A percentile compares a stretch with the other conserved stretches of the same genome.
Conservation (phyloP, 1,139 yeast genomes). For the Debaryomycetaceae sp. region DNA sequence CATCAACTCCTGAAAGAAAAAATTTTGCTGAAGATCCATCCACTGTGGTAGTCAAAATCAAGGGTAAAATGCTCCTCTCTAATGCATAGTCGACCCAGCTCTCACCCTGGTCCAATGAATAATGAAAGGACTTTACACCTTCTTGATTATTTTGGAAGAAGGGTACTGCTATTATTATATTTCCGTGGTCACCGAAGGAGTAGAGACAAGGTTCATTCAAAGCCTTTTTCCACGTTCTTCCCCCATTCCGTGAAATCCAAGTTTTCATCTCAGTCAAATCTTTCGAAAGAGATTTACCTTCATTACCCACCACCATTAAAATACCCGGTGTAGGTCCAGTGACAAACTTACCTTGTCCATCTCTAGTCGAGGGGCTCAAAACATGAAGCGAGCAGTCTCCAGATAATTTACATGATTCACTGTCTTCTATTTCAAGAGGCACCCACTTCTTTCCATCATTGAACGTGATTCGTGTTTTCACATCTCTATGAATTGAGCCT, state of each 20-base stretch:
- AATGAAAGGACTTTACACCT: constrained; percentile 28
- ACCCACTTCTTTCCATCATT: constrained; percentile 70
- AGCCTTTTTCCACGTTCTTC: constrained; percentile 63
- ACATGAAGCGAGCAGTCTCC: constrained; percentile 58
- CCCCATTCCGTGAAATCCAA: constrained; percentile 76
- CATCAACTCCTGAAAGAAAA: constrained; percentile 48
- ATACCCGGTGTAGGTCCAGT: constrained; percentile 75
- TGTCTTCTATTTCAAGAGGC: constrained; percentile 42
- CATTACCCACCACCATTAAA: constrained; percentile 55
- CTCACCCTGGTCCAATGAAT: constrained; percentile 73
- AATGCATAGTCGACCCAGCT: constrained; percentile 56
- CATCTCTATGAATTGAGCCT: constrained; percentile 17
- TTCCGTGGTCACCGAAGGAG: constrained; percentile 80
- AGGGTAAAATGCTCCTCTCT: constrained; percentile 47
- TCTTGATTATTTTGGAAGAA: constrained; percentile 25
- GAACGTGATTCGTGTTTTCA: constrained; percentile 41
- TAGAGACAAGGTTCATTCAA: constrained; percentile 54
- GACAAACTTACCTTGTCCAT: constrained; percentile 55
- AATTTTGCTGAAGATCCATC: constrained; percentile 72
- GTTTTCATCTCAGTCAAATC: constrained; percentile 37
- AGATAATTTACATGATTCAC: constrained; percentile 43
- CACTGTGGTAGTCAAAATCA: constrained; percentile 53
- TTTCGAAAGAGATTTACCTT: constrained; percentile 33
- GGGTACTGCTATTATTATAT: constrained; percentile 63
- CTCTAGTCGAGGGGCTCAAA: constrained; percentile 45